Conservation (phyloP, 148 eudicot genomes). For the Euryodendron excelsum region DNA sequence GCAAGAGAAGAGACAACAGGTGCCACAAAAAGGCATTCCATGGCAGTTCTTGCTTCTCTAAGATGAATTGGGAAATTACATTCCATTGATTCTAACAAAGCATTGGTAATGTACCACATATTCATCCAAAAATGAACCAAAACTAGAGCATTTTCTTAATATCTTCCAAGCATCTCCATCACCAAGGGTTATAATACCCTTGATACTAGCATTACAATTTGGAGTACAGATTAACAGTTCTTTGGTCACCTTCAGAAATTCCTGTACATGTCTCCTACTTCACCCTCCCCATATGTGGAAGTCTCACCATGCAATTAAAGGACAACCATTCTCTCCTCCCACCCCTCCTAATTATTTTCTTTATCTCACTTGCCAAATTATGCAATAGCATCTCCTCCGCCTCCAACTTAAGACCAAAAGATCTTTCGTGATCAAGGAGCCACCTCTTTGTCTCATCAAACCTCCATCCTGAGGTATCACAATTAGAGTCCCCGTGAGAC, state of each 20-base stretch:
- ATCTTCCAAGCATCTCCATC: slow-evolving; percentile 20
- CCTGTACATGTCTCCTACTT: slow-evolving; percentile 14
- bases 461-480: slow-evolving; percentile 12
- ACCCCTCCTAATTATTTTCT: slow-evolving; percentile 5
- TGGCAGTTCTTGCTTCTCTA: slow-evolving; percentile 34
- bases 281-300: slow-evolving; percentile 37
- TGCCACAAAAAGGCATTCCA: slow-evolving; percentile 36
- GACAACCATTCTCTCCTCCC: slow-evolving; percentile 21
- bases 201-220: not conserved
- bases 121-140: slow-evolving; percentile 20
- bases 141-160: slow-evolving; percentile 5
- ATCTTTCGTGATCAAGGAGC: slow-evolving; percentile 22
- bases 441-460: slow-evolving; percentile 30
- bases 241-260: slow-evolving; percentile 31
- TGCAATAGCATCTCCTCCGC: slow-evolving; percentile 25
- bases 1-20: slow-evolving; percentile 24
- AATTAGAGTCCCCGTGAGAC: not conserved
- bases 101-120: slow-evolving; percentile 19
- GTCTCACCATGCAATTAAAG: slow-evolving; percentile 38
- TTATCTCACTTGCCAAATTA: slow-evolving; percentile 18
- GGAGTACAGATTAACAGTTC: slow-evolving; percentile 6
- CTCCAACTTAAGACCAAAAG: slow-evolving; percentile 20
- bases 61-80: slow-evolving; percentile 25
- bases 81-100: slow-evolving; percentile 35
- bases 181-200: slow-evolving; percentile 20